phyloP scores from a whole-genome alignment of 257 asterid species.

The Cordia subcordata region DNA sequence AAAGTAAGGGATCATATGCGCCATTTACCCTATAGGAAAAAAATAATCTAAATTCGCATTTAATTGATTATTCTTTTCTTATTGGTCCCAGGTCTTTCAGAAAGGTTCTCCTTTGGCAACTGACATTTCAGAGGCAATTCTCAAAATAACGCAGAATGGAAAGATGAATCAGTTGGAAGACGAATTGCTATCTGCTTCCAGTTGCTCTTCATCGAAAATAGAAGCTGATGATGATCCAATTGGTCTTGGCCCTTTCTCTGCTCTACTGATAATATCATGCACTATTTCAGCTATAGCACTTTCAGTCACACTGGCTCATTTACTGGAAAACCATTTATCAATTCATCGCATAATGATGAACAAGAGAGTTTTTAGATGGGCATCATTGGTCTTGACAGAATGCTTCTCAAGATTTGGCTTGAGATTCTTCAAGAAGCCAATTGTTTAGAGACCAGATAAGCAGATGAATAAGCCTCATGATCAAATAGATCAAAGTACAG shows the following conservation, averaged over 20 bases:
- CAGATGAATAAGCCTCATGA: too few relatives aligned
- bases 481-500: too few relatives aligned
- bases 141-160: slow-evolving; percentile 51
- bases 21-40: too few relatives aligned
- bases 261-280: slow-evolving; percentile 28
- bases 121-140: slow-evolving; percentile 53
- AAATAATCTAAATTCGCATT: too few relatives aligned
- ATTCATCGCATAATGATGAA: too few relatives aligned
- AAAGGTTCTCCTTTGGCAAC: slow-evolving; percentile 46
- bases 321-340: slow-evolving; percentile 6
- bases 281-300: slow-evolving; percentile 14
- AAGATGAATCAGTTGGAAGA: slow-evolving; percentile 27
- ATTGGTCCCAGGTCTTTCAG: slow-evolving; percentile 39
- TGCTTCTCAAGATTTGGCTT: too few relatives aligned
- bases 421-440: too few relatives aligned
- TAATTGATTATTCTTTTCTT: too few relatives aligned
- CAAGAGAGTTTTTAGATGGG: too few relatives aligned
- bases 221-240: slow-evolving; percentile 11
- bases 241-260: slow-evolving; percentile 37
- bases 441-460: too few relatives aligned
- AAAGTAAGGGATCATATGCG: too few relatives aligned
- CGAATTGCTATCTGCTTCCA: slow-evolving; percentile 24
- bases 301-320: slow-evolving; percentile 9
- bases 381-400: too few relatives aligned
- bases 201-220: slow-evolving; percentile 27